phyloP scores from a whole-genome alignment of 305 asterid genomes.

The Fraxinus sp. region DNA sequence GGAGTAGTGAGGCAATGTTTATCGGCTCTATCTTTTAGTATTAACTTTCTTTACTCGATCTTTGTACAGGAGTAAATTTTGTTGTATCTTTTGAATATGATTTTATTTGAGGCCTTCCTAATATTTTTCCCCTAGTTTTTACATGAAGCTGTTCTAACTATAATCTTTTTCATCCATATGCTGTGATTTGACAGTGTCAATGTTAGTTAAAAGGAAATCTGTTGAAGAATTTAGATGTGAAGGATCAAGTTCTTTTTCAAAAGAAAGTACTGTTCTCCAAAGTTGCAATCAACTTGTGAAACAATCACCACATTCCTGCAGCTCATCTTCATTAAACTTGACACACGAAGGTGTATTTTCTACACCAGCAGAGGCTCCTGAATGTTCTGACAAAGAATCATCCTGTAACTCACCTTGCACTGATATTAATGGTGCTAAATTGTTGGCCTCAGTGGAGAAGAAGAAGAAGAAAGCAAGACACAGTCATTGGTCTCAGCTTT shows the following conservation, averaged over 20 bases:
- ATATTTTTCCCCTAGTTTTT: neutral
- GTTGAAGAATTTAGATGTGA: slow-evolving; percentile 42
- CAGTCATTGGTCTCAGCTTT: slow-evolving; percentile 71
- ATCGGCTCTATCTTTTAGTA: neutral
- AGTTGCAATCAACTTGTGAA: slow-evolving; percentile 35
- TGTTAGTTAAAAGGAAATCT: slow-evolving; percentile 59
- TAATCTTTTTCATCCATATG: neutral
- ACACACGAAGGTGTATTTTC: slow-evolving; percentile 26
- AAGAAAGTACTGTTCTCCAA: slow-evolving; percentile 30
- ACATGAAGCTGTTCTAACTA: slow-evolving; percentile 12
- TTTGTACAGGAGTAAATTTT: neutral
- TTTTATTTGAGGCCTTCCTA: neutral
- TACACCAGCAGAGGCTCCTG: slow-evolving; percentile 31
- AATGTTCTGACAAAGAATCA: slow-evolving; percentile 30
- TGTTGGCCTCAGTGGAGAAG: slow-evolving; percentile 27
- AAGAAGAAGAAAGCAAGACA: slow-evolving; percentile 59
- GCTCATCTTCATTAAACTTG: slow-evolving; percentile 30
- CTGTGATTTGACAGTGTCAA: slow-evolving; percentile 55
- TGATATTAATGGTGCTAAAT: slow-evolving; percentile 30
- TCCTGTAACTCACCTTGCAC: slow-evolving; percentile 28
- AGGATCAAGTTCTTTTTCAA: slow-evolving; percentile 41
- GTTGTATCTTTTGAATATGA: neutral
- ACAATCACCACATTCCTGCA: slow-evolving; percentile 33
- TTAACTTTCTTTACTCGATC: neutral
- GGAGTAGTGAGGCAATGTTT: neutral